phyloP scores from a whole-genome alignment of 345 rosid species.

The Brassica incana region DNA sequence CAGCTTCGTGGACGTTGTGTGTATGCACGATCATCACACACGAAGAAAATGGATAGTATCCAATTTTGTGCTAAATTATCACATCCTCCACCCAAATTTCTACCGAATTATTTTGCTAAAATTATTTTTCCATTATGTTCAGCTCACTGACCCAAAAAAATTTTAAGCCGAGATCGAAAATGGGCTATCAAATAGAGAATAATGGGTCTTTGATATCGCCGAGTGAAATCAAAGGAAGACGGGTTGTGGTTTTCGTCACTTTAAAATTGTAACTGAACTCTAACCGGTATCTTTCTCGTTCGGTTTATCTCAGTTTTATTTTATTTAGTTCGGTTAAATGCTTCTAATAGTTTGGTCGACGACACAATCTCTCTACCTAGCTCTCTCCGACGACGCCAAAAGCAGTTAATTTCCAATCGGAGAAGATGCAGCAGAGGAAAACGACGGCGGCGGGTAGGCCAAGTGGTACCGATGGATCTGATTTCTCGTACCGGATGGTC shows the following conservation, averaged over 20 bases:
- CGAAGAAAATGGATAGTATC: too few species aligned
- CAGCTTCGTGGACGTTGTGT: too few species aligned
- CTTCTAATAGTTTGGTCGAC: not conserved
- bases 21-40: too few species aligned
- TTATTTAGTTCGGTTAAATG: not conserved
- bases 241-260: not conserved
- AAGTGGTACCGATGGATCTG: slow-evolving; percentile 79
- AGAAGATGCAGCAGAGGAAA: slow-evolving; percentile 50
- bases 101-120: too few species aligned
- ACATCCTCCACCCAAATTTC: too few species aligned
- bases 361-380: not conserved
- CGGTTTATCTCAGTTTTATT: not conserved
- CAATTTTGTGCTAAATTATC: too few species aligned
- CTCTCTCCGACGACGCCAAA: not conserved
- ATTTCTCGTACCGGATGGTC: slow-evolving; percentile 85
- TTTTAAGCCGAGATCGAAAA: too few species aligned
- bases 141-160: too few species aligned
- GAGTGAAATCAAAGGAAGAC: not conserved
- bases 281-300: too few species aligned
- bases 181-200: not conserved
- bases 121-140: too few species aligned
- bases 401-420: not conserved
- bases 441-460: slow-evolving; percentile 41
- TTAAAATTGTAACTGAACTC: not conserved
- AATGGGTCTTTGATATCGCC: not conserved